Base-by-base conservation (phyloP, 306 rosid species). In the Ochetophila trinervis region DNA sequence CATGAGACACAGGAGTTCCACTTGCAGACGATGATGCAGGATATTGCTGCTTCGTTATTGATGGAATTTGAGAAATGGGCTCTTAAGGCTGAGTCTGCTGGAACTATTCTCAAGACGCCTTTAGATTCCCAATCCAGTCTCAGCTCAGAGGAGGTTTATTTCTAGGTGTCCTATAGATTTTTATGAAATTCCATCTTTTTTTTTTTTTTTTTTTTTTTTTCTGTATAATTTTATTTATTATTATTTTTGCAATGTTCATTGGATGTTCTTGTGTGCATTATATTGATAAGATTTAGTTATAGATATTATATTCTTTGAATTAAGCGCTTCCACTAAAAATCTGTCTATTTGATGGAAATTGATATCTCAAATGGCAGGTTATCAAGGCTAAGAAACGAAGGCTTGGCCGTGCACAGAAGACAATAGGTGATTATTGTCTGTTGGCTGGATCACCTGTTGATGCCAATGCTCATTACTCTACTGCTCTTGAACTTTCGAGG, bases 141-240 rank as follows among this genome's bases (percentile, higher is more conserved):
- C 88, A 90, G 90, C 90, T 93, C 99, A 88, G 99, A 93, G 97
- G 97, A 93, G 99, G 97, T 93, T 87, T 91, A 93, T 86, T 85
- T 93, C 86, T 93, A 90, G 99, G 99, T 90, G 91, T 93, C 88
- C 87, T 83, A 79, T 49, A 70, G 71, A 59, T 63, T 76, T 70
- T 62, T 36, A 55, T 15, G 19, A 55, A 20, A 36, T 37, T 47
- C 16, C n/a, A 57, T 53, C 69, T 49, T 65, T 35, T 17, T 18
- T 5, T 17, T 14, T 16, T 35, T 16, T 37, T 34, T 21, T 11
- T 54, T 34, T 13, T 37, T 2, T 54, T n/a, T n/a, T n/a, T n/a
- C n/a, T n/a, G n/a, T n/a, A n/a, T n/a, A n/a, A n/a, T n/a, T n/a
- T n/a, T n/a, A n/a, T n/a, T n/a, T n/a, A n/a, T n/a, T n/a, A n/a